Evolutionary conservation across 179 eudicot genomes (phyloP), one percentile per base, ranked within the genome.

Genomic region (Corrigiola litoralis): DNA sequence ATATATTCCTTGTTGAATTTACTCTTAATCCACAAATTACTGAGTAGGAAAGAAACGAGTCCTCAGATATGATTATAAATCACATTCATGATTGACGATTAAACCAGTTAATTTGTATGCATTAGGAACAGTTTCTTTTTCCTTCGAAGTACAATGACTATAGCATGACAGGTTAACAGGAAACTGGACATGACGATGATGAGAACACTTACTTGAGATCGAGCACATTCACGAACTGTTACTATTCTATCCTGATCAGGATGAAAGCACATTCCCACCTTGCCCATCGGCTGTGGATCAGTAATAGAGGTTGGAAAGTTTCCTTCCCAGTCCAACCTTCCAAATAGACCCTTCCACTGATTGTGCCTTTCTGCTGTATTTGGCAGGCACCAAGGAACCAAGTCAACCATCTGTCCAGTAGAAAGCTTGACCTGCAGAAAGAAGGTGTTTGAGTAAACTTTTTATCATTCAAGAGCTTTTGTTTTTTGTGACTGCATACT

Each of bases 231-330:
- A 44, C 96, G 97, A 27, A 90, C 97, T 9, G 97, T 88, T 20
- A 94, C 81, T 6, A 94, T 94, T 61, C 99, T 77, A 67, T 94
- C 99, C 72, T 88, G 96, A 44, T 87, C 96, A 17, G 98, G 97
- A 47, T 90, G 99, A 80, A 94, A 94, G 81, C 99, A 90, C 99
- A 90, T 87, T 58, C 99, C 97, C 11, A 90, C 99, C 69, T 94
- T 94, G 34, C 97, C 99, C 99, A 90, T 94, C 3, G 99, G 99
- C 48, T 94, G 97, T 14, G 96, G 99, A 41, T 94, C 96, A 16
- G 97, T 90, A 16, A 94, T 84, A 34, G 97, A 90, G 31, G 97
- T 90, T 4, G 97, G 99, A 40, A 94, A 94, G 63, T 90, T 94
- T 21, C 97, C 96, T 65, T 87, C 99, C 96, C 97, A 94, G 70